Evolutionary conservation across 2,329 filamentous ascomycete species (phyloP).

Genomic region (Fusarium burgessii): DNA sequence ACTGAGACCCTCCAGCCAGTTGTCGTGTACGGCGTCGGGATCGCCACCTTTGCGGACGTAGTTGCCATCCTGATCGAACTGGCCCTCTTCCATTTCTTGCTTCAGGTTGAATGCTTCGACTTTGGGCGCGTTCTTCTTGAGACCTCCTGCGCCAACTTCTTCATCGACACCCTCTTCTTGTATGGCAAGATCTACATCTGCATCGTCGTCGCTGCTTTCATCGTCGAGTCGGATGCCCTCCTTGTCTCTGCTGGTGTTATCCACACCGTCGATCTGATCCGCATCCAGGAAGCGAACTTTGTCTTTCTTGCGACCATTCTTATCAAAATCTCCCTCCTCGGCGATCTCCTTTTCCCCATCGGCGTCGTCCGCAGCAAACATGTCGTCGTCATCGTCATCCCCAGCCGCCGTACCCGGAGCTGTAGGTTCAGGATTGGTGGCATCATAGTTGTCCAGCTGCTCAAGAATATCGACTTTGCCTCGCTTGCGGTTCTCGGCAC

Average conservation of each 20-base stretch:
- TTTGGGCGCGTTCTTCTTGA: conserved; percentile 93
- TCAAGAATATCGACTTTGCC: conserved; percentile 64
- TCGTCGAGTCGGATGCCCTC: conserved; percentile 75
- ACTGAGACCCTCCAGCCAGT: conserved; percentile 90
- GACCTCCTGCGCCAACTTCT: conserved; percentile 88
- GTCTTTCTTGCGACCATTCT: conserved; percentile 69
- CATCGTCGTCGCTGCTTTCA: conserved; percentile 70
- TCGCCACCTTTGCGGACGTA: conserved; percentile 90
- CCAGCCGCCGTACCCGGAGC: conserved; percentile 66
- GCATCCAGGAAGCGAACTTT: conserved; percentile 71
- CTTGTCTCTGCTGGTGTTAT: conserved; percentile 77
- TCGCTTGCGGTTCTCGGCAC: conserved; percentile 70
- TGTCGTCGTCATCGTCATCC: conserved; percentile 71
- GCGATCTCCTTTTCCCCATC: conserved; percentile 54
- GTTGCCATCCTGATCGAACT: conserved; percentile 91
- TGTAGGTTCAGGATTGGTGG: conserved; percentile 54
- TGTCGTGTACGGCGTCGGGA: conserved; percentile 89
- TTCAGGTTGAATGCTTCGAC: conserved; percentile 97
- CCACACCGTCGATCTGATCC: conserved; percentile 81
- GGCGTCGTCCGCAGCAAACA: conserved; percentile 80
- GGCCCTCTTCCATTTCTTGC: conserved; percentile 89
- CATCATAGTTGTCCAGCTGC: conserved; percentile 67
- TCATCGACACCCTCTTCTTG: conserved; percentile 84
- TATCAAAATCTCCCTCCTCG: conserved; percentile 49
- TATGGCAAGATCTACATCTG: conserved; percentile 77